A percentile compares a stretch with the other conserved stretches of the same genome.
phyloP scores from a whole-genome alignment of 176 grass and related monocot species.

The Oryza australiensis region DNA sequence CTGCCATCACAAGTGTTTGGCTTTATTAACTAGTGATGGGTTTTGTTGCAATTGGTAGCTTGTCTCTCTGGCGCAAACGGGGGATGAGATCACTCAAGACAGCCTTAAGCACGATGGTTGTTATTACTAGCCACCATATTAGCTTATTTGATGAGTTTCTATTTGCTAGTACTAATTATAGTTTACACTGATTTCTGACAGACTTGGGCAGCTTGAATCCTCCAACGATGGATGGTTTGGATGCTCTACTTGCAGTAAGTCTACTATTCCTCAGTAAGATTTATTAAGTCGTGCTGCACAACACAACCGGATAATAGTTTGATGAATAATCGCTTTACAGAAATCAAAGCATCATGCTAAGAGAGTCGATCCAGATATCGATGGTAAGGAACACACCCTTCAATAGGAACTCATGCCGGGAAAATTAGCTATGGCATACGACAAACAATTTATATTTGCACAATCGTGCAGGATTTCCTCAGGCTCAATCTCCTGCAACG shows the following conservation, averaged over 20 bases:
- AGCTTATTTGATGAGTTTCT: neutral
- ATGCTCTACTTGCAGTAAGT: conserved; percentile 68
- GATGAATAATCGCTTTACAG: conserved; percentile 43
- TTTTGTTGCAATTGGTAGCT: conserved; percentile 51
- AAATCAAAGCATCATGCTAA: conserved; percentile 79
- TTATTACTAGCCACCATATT: conserved; percentile 29
- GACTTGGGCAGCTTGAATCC: conserved; percentile 76
- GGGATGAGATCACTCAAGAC: conserved; percentile 71
- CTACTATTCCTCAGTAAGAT: neutral
- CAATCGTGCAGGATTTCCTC: conserved; percentile 46
- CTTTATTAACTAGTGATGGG: neutral
- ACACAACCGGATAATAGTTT: neutral
- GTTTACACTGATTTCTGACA: conserved; percentile 31
- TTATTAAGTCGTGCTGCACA: neutral
- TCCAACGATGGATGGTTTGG: conserved; percentile 89
- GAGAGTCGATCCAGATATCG: conserved; percentile 59
- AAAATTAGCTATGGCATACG: neutral
- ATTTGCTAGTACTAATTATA: neutral
- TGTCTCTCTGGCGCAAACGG: conserved; percentile 82
- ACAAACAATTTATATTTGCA: neutral
- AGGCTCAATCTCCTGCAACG: conserved; percentile 51
- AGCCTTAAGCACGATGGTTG: conserved; percentile 64
- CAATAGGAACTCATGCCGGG: neutral
- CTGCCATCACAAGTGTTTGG: neutral
- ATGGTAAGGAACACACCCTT: conserved; percentile 56